Base-by-base conservation (phyloP, 2,329 filamentous ascomycete genomes). In the Westerdykella sp. region DNA sequence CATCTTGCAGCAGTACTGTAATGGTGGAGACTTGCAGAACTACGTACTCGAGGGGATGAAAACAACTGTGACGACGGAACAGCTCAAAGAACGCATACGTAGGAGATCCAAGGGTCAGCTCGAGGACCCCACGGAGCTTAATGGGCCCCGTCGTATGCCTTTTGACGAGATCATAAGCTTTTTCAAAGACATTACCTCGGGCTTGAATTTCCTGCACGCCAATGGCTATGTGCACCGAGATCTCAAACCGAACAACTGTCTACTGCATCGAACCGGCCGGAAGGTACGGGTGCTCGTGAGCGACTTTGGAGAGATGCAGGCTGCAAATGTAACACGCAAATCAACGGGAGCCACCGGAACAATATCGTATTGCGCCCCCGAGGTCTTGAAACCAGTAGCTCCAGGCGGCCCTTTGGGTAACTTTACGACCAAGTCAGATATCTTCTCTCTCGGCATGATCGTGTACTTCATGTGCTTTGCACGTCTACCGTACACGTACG, bases 381-480 rank as follows among this genome's bases (percentile, higher is more conserved):
- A 98, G 66, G 94, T 98, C 0, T 72, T 98, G 23, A 81, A 78
- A 40, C 78, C 78, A 52, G 83, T 76, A 30, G 67, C 63, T 35
- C 69, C 77, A 0, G 75, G 73, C 22, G 91, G 91, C 0, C 77
- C 77, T 1, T 91, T 87, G 55, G 89, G 86, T 6, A 95, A 97
- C 61, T 98, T 98, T 59, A 95, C 89, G 0, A 90, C 87, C 21
- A 98, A 97, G 62, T 96, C 90, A 0, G 93, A 98, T 60, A 85
- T 98, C n/a, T 98, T 98, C 67, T 96, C 90, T 1, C 73, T 98
- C 0, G 93, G 93, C 39, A 96, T 98, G 91, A 97, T 97, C 43
- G 76, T 98, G 3, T 95, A 97, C 66, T 98, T 98, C 61, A 85
- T 98, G 76, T 98, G 93, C 64, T 98, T 98, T 62, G 87, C 85